phyloP scores from a whole-genome alignment of 805 yeast species.

The Nakazawaea pomicola region DNA sequence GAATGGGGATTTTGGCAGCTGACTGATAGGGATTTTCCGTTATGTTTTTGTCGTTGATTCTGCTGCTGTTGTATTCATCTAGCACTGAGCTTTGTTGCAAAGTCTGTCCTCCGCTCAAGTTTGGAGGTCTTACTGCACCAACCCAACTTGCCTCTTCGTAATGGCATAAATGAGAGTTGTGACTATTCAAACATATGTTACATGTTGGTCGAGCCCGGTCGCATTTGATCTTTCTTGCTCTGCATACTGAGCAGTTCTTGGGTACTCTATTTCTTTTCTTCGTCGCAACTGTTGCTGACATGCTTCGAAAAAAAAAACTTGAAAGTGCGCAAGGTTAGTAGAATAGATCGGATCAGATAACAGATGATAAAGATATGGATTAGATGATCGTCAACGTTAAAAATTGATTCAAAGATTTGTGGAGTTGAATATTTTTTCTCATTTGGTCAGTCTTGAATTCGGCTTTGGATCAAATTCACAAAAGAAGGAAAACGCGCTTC shows the following conservation, averaged over 20 bases:
- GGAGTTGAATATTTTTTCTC: no score
- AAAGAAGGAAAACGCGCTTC: no score
- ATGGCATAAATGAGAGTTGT: conserved; percentile 22
- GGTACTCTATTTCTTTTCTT: conserved; percentile 33
- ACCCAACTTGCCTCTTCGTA: conserved; percentile 28
- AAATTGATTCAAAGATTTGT: no score
- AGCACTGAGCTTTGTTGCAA: not conserved
- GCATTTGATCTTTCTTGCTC: conserved; percentile 41
- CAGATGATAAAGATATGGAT: no score
- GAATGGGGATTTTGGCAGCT: conserved; percentile 6
- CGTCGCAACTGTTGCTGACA: no score
- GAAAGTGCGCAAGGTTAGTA: no score
- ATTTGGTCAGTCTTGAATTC: no score
- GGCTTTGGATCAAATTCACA: no score
- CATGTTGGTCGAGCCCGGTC: conserved; percentile 30
- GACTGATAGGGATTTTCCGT: conserved; percentile 4
- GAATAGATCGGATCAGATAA: no score
- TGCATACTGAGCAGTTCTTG: conserved; percentile 41
- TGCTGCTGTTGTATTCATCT: conserved; percentile 3
- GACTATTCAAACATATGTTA: conserved; percentile 23
- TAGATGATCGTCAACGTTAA: no score
- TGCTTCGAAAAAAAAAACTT: no score
- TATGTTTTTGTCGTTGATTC: not conserved
- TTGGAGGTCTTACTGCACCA: conserved; percentile 8
- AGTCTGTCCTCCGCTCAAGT: no score